These are phyloP conservation scores for Clavispora santaluciae DNA, from an alignment of 805 yeast species.

Conservation along the genomic window DNA sequence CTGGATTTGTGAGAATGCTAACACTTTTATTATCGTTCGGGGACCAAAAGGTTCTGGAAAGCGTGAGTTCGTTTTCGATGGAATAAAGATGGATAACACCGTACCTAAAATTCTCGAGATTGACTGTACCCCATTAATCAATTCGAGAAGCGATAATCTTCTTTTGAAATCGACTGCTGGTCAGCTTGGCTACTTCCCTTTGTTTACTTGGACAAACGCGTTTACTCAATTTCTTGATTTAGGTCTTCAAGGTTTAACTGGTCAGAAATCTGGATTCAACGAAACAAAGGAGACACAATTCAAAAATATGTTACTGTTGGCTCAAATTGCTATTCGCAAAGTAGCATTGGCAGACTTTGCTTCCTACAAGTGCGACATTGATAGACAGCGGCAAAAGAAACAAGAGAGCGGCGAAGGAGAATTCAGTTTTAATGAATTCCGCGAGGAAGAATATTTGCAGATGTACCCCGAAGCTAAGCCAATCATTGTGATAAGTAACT, in stretches of 20 bases:
- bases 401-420: constrained; percentile 10
- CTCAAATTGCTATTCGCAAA: constrained; percentile 68
- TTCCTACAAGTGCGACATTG: constrained; percentile 23
- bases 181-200: constrained; percentile 87
- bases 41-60: constrained; percentile 98
- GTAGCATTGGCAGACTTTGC: constrained; percentile 39
- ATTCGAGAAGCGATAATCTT: constrained; percentile 67
- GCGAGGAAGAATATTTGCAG: constrained; percentile 75
- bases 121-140: constrained; percentile 74
- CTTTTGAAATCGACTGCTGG: constrained; percentile 64
- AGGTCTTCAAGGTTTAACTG: constrained; percentile 84
- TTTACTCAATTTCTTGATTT: constrained; percentile 76
- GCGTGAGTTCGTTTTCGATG: constrained; percentile 66
- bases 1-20: constrained; percentile 85
- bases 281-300: constrained; percentile 80
- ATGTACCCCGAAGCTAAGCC: constrained; percentile 85
- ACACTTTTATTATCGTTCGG: constrained; percentile 80
- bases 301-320: constrained; percentile 70
- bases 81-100: constrained; percentile 49
- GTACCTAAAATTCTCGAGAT: constrained; percentile 48
- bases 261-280: constrained; percentile 86
- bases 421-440: constrained; percentile 29
- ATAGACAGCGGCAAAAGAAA: constrained; percentile 14
- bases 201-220: constrained; percentile 87
- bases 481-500: constrained; percentile 77